These are phyloP conservation scores for Lindgomyces ingoldianus DNA, from an alignment of 495 filamentous ascomycete genomes.

Conservation along the genomic window DNA sequence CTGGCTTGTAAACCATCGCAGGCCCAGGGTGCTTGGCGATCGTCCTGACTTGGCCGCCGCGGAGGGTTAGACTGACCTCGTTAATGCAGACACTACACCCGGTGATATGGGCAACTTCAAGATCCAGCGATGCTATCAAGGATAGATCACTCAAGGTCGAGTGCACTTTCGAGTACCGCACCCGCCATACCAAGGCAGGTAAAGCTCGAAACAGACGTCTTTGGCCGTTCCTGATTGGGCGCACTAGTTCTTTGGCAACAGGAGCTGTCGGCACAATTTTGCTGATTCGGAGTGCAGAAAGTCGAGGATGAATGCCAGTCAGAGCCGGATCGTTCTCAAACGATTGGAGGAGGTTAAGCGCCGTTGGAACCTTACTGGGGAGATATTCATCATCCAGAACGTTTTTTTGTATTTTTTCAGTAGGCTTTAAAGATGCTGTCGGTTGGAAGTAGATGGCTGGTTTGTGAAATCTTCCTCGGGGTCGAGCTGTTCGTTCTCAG, in stretches of 20 bases:
- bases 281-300: slow-evolving; percentile 78
- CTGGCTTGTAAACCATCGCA: slow-evolving; percentile 70
- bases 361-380: slow-evolving; percentile 70
- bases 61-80: slow-evolving; percentile 64
- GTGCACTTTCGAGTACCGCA: slow-evolving; percentile 74
- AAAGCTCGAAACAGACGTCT: slow-evolving; percentile 69
- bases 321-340: slow-evolving; percentile 70
- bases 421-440: slow-evolving; percentile 65
- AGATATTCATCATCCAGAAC: slow-evolving; percentile 70
- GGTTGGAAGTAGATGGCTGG: slow-evolving; percentile 75
- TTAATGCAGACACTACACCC: slow-evolving; percentile 70
- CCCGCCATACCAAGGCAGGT: slow-evolving; percentile 79
- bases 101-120: slow-evolving; percentile 84
- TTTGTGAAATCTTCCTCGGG: slow-evolving; percentile 74
- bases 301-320: slow-evolving; percentile 64
- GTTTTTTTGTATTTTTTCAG: slow-evolving; percentile 53
- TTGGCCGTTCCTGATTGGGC: slow-evolving; percentile 62
- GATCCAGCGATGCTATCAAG: slow-evolving; percentile 76
- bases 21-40: slow-evolving; percentile 59
- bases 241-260: slow-evolving; percentile 59
- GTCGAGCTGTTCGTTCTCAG: slow-evolving; percentile 53
- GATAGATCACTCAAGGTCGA: slow-evolving; percentile 51
- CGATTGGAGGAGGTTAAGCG: slow-evolving; percentile 78
- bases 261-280: slow-evolving; percentile 69
- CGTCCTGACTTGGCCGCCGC: slow-evolving; percentile 67